Conservation (phyloP, 2,329 filamentous ascomycete genomes). For the Drechslerella dactyloides region DNA sequence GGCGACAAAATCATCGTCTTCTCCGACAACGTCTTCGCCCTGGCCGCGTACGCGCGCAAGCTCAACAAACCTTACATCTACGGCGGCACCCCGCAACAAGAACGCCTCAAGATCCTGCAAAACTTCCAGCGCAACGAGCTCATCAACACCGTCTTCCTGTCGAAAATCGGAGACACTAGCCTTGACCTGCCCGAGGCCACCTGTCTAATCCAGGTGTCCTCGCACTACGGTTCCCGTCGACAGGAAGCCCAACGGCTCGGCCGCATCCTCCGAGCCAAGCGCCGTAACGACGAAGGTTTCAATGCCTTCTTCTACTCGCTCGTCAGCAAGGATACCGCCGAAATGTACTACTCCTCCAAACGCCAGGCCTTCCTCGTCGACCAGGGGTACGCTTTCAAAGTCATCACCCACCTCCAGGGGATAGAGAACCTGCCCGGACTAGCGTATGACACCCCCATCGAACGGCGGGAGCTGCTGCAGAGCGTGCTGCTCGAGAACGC, state of each 20-base stretch:
- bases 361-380: constrained; percentile 96
- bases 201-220: constrained; percentile 95
- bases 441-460: constrained; percentile 77
- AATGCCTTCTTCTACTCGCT: constrained; percentile 99
- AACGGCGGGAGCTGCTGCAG: constrained; percentile 83
- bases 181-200: constrained; percentile 95
- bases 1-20: constrained; percentile 99
- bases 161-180: constrained; percentile 98
- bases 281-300: constrained; percentile 95
- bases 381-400: constrained; percentile 98
- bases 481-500: constrained; percentile 73
- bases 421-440: constrained; percentile 83
- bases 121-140: constrained; percentile 93
- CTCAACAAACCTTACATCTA: constrained; percentile 89
- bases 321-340: constrained; percentile 94
- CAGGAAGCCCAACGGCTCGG: constrained; percentile 95
- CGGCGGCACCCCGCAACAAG: constrained; percentile 81
- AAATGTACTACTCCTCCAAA: constrained; percentile 98
- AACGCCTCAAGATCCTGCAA: constrained; percentile 84
- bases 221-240: constrained; percentile 93
- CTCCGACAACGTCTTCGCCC: constrained; percentile 93
- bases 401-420: constrained; percentile 92
- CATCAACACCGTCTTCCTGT: constrained; percentile 92
- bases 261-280: constrained; percentile 90
- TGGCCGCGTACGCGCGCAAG: constrained; percentile 83